Evolutionary conservation across 2,329 filamentous ascomycete species (phyloP), one percentile per base, ranked within the genome.

Genomic region (Diaporthe longicolla): DNA sequence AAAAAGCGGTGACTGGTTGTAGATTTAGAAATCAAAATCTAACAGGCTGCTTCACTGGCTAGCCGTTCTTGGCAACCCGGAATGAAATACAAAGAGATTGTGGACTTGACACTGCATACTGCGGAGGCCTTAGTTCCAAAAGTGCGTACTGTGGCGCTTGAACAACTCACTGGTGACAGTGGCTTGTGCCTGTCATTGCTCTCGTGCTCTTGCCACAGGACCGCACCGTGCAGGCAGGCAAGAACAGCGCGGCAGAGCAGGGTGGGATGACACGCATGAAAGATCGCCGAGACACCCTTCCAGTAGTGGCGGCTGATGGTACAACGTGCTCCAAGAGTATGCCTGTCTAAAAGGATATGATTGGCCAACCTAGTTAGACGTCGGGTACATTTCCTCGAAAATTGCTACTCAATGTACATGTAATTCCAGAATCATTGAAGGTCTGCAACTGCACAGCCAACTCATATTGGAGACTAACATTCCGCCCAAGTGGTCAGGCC

Each of bases 251-350:
- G 54, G 54, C 54, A 3, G 54, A n/a, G 29, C 54, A 37, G 17
- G 54, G 54, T 68, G 45, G 48, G 10, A 40, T 54, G 65, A 32
- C 48, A 68, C 24, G 65, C 48, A 55, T 68, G 32, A 68, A 54
- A 68, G 48, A 68, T 68, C 52, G 52, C 15, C 40, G 19, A 24
- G 21, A 48, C 19, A 58, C 17, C 9, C 54, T 19, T 17, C 43
- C 15, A 26, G n/a, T 43, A 26, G n/a, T 43, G 26, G n/a, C 58
- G 15, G 58, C 37, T 29, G 37, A 61, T 21, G 37, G 37, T 26
- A 61, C 58, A 43, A 7, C 52, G 19, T 43, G 66, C 52, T 45
- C 35, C 45, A 13, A 48, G 10, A 57, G 24, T 26, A 55, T 54
- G 7, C 66, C 37, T 45, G 26, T n/a, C 58, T 52, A 13, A 52